These are phyloP conservation scores for Simplicillium sp. DNA, from an alignment of 2,329 filamentous ascomycete species.

Conservation along the genomic window DNA sequence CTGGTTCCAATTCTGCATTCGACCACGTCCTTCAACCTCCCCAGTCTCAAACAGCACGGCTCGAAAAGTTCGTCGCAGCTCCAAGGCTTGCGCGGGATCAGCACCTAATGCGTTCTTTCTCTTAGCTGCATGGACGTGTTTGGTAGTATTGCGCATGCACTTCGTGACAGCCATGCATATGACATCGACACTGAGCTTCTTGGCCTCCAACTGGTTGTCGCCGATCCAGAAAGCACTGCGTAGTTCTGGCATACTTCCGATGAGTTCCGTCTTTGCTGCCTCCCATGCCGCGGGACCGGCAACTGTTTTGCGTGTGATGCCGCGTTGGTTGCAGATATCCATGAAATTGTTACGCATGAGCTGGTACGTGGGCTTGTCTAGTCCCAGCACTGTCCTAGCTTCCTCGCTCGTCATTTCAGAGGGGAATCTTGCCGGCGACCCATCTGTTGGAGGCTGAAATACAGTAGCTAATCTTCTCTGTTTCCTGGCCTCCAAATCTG, in stretches of 20 bases:
- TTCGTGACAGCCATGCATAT: slow-evolving; percentile 79
- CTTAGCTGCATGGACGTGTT: slow-evolving; percentile 62
- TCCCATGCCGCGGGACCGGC: slow-evolving; percentile 69
- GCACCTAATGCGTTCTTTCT: slow-evolving; percentile 53
- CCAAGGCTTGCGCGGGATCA: slow-evolving; percentile 38
- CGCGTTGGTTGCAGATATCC: slow-evolving; percentile 56
- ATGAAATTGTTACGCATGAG: slow-evolving; percentile 58
- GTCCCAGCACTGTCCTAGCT: slow-evolving; percentile 57
- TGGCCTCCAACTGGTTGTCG: slow-evolving; percentile 44
- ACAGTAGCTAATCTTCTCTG: slow-evolving; percentile 58
- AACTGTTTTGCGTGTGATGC: slow-evolving; percentile 66
- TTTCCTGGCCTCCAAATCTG: slow-evolving; percentile 8
- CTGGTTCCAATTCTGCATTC: too few relatives aligned
- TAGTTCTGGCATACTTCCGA: slow-evolving; percentile 56
- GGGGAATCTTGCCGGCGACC: slow-evolving; percentile 63
- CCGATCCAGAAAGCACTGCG: slow-evolving; percentile 45
- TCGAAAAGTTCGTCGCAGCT: slow-evolving; percentile 35
- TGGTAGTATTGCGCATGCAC: slow-evolving; percentile 56
- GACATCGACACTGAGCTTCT: slow-evolving; percentile 63
- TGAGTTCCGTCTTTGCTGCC: slow-evolving; percentile 55
- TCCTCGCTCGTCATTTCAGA: slow-evolving; percentile 78
- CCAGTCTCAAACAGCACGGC: too few relatives aligned
- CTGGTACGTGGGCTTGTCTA: slow-evolving; percentile 56
- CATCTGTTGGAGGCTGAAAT: slow-evolving; percentile 56
- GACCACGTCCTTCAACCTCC: too few relatives aligned